A percentile compares a stretch with the other conserved stretches of the same genome.
These are phyloP conservation scores for Penicillium tannophilum DNA, from an alignment of 495 filamentous ascomycete species.

Conservation along the genomic window DNA sequence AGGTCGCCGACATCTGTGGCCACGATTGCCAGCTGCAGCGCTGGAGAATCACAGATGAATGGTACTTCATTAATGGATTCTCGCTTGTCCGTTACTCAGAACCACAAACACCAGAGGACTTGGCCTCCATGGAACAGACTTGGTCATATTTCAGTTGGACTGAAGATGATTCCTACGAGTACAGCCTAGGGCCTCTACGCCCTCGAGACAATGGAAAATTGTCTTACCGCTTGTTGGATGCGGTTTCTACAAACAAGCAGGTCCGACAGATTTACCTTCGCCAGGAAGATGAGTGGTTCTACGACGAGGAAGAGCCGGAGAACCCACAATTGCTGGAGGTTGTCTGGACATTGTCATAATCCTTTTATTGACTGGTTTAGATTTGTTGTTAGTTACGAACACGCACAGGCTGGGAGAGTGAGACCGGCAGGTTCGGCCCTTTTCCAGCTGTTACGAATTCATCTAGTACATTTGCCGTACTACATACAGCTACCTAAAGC, in stretches of 20 bases:
- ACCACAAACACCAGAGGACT: constrained; percentile 10
- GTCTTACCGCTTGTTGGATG: not conserved
- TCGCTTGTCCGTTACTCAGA: constrained; percentile 34
- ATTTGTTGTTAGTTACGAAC: not conserved
- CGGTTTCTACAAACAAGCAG: not conserved
- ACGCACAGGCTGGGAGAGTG: not conserved
- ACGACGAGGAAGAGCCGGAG: not conserved
- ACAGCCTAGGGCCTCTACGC: constrained; percentile 15
- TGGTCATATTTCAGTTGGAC: constrained; percentile 20
- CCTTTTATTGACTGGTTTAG: not conserved
- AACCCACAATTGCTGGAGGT: not conserved
- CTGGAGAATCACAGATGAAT: constrained; percentile 47
- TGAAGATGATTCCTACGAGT: constrained; percentile 14
- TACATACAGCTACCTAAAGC: not conserved
- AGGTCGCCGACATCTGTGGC: constrained; percentile 40
- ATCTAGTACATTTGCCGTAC: not conserved
- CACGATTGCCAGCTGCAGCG: constrained; percentile 50
- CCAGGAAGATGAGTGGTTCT: not conserved
- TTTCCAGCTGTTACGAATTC: not conserved
- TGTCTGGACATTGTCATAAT: not conserved
- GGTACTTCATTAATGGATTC: constrained; percentile 48
- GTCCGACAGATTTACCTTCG: constrained; percentile 1
- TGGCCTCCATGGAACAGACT: constrained; percentile 25
- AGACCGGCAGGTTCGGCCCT: not conserved
- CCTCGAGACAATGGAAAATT: constrained; percentile 11